Conservation (phyloP, 495 filamentous ascomycete genomes). For the Rostrohypoxylon terebratum region DNA sequence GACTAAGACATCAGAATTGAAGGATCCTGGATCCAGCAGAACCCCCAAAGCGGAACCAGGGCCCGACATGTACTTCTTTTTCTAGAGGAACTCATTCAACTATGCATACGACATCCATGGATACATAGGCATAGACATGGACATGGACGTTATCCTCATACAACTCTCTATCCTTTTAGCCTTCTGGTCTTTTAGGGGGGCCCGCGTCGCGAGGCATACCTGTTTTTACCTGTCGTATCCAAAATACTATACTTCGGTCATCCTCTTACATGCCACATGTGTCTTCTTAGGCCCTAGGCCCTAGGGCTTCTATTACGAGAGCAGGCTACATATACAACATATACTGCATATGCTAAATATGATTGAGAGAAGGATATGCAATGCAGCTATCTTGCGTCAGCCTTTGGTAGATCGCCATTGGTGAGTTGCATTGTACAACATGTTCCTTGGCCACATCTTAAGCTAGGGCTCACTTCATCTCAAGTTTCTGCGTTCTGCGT, state of each 20-base stretch:
- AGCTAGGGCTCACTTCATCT: conserved; percentile 31
- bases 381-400: conserved; percentile 31
- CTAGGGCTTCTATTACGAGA: conserved; percentile 26
- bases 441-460: conserved; percentile 31
- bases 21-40: conserved; percentile 42
- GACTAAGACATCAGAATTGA: conserved; percentile 43
- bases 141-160: not conserved
- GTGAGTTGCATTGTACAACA: conserved; percentile 34
- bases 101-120: conserved; percentile 23
- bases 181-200: conserved; percentile 14
- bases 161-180: not conserved
- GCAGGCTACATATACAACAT: conserved; percentile 18
- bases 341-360: conserved; percentile 7
- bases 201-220: conserved; percentile 16
- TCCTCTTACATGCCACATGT: conserved; percentile 20
- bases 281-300: too few species aligned
- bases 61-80: conserved; percentile 34
- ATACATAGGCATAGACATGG: not conserved
- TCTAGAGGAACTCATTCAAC: conserved; percentile 15
- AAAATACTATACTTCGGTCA: conserved; percentile 13
- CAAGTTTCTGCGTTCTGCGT: conserved; percentile 30
- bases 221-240: conserved; percentile 17
- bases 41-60: conserved; percentile 40
- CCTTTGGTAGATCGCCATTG: conserved; percentile 20
- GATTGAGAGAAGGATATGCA: conserved; percentile 17